phyloP scores from a whole-genome alignment of 371 early-diverging fungal species.

The Dinochytrium kinnereticum region DNA sequence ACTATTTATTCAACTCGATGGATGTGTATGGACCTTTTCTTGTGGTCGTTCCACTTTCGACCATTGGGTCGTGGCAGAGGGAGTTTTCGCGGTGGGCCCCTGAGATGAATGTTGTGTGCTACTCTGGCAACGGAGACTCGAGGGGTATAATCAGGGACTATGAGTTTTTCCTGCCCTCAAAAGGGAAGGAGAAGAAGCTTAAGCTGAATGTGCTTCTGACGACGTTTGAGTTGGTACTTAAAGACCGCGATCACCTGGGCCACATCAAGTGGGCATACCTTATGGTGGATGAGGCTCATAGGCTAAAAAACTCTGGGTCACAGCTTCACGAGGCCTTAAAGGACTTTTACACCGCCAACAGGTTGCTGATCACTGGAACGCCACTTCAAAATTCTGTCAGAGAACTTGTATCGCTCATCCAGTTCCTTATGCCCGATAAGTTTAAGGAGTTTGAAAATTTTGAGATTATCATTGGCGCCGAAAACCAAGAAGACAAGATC shows the following conservation, averaged over 20 bases:
- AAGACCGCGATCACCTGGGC: conserved; percentile 81
- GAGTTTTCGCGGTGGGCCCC: conserved; percentile 96
- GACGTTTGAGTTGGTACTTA: conserved; percentile 93
- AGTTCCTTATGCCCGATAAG: conserved; percentile 86
- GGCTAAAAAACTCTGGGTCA: conserved; percentile 81
- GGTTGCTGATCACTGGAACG: conserved; percentile 84
- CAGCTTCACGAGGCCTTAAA: conserved; percentile 62
- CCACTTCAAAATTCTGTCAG: conserved; percentile 92
- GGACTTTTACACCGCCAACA: conserved; percentile 67
- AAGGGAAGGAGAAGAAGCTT: conserved; percentile 55
- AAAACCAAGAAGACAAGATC: conserved; percentile 73
- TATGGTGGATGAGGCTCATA: conserved; percentile 96
- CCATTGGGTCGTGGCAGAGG: conserved; percentile 91
- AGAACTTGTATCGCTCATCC: conserved; percentile 88
- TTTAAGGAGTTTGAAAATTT: conserved; percentile 71
- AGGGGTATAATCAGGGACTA: conserved; percentile 86
- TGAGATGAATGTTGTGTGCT: conserved; percentile 86
- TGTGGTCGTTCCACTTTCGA: conserved; percentile 95
- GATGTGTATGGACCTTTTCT: conserved; percentile 92
- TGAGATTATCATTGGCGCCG: conserved; percentile 70
- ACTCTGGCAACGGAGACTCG: conserved; percentile 84
- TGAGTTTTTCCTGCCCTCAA: conserved; percentile 75
- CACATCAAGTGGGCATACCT: conserved; percentile 81
- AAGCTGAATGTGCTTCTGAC: conserved; percentile 94
- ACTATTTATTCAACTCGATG: conserved; percentile 84